phyloP scores from a whole-genome alignment of 106 monocot genomes.

The Dendrobium catenatum region DNA sequence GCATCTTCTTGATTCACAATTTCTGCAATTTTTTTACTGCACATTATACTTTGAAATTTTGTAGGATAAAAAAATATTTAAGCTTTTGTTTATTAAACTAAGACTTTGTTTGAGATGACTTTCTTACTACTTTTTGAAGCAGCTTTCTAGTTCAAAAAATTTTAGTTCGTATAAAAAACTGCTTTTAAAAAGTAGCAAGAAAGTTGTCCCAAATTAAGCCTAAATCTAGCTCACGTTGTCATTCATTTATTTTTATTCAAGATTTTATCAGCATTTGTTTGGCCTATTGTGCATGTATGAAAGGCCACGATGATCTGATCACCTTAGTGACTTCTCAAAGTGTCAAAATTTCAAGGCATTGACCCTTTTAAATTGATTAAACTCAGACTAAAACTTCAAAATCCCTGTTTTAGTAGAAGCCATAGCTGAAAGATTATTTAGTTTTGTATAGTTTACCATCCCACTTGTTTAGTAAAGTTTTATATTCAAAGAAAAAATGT shows the following conservation, averaged over 20 bases:
- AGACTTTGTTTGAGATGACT: no score
- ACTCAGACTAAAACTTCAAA: not conserved
- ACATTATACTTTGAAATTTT: not conserved
- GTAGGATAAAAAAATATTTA: not conserved
- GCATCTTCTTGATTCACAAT: not conserved
- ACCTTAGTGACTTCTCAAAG: not conserved
- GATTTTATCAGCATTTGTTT: not conserved
- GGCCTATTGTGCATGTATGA: not conserved
- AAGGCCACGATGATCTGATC: not conserved
- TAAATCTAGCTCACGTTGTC: not conserved
- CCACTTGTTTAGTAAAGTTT: not conserved
- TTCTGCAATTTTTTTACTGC: not conserved
- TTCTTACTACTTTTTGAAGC: no score
- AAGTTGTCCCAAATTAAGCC: no score
- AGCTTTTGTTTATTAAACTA: not conserved
- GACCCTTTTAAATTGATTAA: not conserved
- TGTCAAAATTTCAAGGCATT: not conserved
- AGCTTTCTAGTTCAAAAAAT: no score
- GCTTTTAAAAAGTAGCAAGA: no score
- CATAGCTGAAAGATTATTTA: not conserved
- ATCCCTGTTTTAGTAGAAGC: not conserved
- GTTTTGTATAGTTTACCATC: not conserved
- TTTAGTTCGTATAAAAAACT: no score
- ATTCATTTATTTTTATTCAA: not conserved
- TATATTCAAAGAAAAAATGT: not conserved